Conservation (phyloP, 768 basidiomycete genomes). For the Royoungia palumana region DNA sequence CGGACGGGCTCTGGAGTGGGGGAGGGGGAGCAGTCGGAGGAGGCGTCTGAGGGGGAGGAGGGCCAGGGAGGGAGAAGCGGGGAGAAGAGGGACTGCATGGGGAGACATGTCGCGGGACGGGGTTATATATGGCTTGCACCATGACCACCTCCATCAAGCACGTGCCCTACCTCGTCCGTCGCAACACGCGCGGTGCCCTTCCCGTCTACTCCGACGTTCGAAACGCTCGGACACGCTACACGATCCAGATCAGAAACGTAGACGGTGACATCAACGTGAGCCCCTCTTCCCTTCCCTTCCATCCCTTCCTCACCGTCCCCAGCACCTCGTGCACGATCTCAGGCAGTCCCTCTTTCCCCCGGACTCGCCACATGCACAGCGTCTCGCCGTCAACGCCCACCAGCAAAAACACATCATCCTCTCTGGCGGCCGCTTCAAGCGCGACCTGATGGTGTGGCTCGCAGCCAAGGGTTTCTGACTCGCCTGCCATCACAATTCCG, state of each 20-base stretch:
- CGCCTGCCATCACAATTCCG: not conserved
- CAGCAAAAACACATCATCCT: slow-evolving; percentile 55
- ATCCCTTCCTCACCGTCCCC: slow-evolving; percentile 2
- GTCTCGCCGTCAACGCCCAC: slow-evolving; percentile 46
- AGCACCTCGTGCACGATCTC: slow-evolving; percentile 63
- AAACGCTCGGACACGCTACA: slow-evolving; percentile 57
- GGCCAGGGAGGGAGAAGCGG: too few species aligned
- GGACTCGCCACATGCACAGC: slow-evolving; percentile 44
- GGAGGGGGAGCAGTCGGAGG: slow-evolving; percentile 27
- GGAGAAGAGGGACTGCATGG: slow-evolving; percentile 41
- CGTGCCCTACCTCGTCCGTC: slow-evolving; percentile 55
- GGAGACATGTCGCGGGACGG: not conserved
- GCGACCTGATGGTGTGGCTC: slow-evolving; percentile 61
- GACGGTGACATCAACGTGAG: slow-evolving; percentile 60
- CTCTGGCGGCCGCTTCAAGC: slow-evolving; percentile 61
- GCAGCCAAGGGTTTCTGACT: slow-evolving; percentile 58
- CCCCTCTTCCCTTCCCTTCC: slow-evolving; percentile 6
- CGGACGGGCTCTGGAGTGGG: slow-evolving; percentile 34
- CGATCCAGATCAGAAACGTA: slow-evolving; percentile 63
- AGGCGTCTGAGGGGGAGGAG: slow-evolving; percentile 41
- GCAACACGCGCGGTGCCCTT: slow-evolving; percentile 63
- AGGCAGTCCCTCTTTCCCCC: slow-evolving; percentile 46
- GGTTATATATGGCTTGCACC: not conserved
- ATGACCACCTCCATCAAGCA: slow-evolving; percentile 16
- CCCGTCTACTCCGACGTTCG: slow-evolving; percentile 77